phyloP scores from a whole-genome alignment of 371 early-diverging fungal genomes.

The Mucor circinelloides region DNA sequence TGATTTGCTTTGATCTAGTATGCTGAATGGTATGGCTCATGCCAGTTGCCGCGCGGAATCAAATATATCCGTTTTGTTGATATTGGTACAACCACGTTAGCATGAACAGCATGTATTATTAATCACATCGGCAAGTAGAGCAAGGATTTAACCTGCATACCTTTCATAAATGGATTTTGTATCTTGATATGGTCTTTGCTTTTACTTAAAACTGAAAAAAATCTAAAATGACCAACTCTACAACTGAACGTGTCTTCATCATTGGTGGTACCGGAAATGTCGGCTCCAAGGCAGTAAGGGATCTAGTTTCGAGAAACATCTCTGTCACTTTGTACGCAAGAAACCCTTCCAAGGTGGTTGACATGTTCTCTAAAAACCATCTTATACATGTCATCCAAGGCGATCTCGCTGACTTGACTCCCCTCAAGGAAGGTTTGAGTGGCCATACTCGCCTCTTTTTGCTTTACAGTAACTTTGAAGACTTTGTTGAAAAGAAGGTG shows the following conservation, averaged over 20 bases:
- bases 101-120: no score
- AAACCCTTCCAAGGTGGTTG: conserved; percentile 18
- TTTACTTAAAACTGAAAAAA: no score
- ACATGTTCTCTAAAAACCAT: conserved; percentile 5
- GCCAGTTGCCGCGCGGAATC: no score
- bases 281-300: conserved; percentile 17
- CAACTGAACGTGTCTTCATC: conserved; percentile 25
- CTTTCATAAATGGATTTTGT: no score
- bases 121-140: no score
- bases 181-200: no score
- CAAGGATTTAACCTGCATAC: no score
- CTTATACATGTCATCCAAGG: conserved; percentile 22
- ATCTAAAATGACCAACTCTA: neutral
- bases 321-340: conserved; percentile 26
- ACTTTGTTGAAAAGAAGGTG: conserved; percentile 13
- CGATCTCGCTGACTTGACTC: conserved; percentile 24
- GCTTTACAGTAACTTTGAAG: conserved; percentile 10
- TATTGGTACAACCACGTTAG: no score
- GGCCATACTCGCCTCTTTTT: conserved; percentile 39
- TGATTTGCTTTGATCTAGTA: no score
- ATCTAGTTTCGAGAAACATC: conserved; percentile 13
- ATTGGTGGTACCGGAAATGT: conserved; percentile 38
- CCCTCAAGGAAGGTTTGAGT: conserved; percentile 19
- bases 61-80: no score
- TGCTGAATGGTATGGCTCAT: no score